A percentile compares a stretch with the other conserved stretches of the same genome.
Conservation (phyloP, 176 grass and related monocot species). For the bread wheat (Triticum aestivum) region IWGSC_CS_RefSeq_v2.1 NC_057807.1:681990700-681991199, state of each 20-base stretch:
- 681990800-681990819: slow-evolving; percentile 86
- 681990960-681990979: slow-evolving; percentile 84
- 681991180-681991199: slow-evolving; percentile 84
- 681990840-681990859: slow-evolving; percentile 81
- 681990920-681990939: slow-evolving; percentile 76
- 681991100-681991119: slow-evolving; percentile 88
- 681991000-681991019: slow-evolving; percentile 70
- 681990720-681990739: slow-evolving; percentile 74
- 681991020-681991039: slow-evolving; percentile 81
- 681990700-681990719: slow-evolving; percentile 68
- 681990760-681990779: slow-evolving; percentile 74
- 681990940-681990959: slow-evolving; percentile 70
- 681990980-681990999: slow-evolving; percentile 72
- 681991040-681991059: slow-evolving; percentile 79
- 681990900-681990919: slow-evolving; percentile 85
- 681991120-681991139: slow-evolving; percentile 85
- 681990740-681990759: slow-evolving; percentile 68
- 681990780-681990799: slow-evolving; percentile 70
- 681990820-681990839: slow-evolving; percentile 90
- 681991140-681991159: slow-evolving; percentile 79
- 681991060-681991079: slow-evolving; percentile 83
- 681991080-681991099: slow-evolving; percentile 89
- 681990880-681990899: slow-evolving; percentile 73
- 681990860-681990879: slow-evolving; percentile 80
- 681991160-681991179: slow-evolving; percentile 77